Evolutionary conservation across 2,329 filamentous ascomycete species (phyloP), one percentile per base, ranked within the genome.

Genomic region (Colletotrichum noveboracense): DNA sequence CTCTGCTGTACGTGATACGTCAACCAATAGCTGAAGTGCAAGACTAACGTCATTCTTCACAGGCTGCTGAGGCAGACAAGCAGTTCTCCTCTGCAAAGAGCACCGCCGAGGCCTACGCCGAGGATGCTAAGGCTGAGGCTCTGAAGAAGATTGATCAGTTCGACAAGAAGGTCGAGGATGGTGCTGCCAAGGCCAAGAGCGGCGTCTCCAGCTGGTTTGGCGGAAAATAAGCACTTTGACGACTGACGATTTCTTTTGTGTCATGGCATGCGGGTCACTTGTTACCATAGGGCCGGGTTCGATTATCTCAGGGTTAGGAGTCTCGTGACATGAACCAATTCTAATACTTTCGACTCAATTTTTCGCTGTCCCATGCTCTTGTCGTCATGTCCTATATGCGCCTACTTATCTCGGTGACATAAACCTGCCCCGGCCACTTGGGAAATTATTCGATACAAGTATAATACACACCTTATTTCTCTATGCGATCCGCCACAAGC

Each of bases 131-230:
- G 79, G 90, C 92, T 55, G 89, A 93, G 76, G 86, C 93, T 36
- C 85, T 93, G 80, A 91, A 93, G 83, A 94, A 95, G 81, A 92
- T 97, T 67, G 94, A 98, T 85, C 91, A 94, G 84, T 93, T 96
- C 80, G 96, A 98, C 86, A 91, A 92, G 81, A 96, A 92, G 79
- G 93, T 98, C 68, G 94, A 96, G 88, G 88, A 94, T 78, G 92
- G 93, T 78, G 92, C 95, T 6, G 86, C 92, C 67, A 94, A 98
- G 88, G 94, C 95, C 60, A 98, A 98, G 92, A 91, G 92, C 80
- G 94, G 94, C 78, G 85, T 98, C 80, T 94, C 94, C 56, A 91
- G 94, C 83, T 98, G 96, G 96, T 98, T 98, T 81, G 93, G 95
- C 73, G 90, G 91, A 77, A 91, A 90, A 82, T 86, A 83, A 79